phyloP scores from a whole-genome alignment of 768 basidiomycete genomes.

The Dioszegia aurantiaca region DNA sequence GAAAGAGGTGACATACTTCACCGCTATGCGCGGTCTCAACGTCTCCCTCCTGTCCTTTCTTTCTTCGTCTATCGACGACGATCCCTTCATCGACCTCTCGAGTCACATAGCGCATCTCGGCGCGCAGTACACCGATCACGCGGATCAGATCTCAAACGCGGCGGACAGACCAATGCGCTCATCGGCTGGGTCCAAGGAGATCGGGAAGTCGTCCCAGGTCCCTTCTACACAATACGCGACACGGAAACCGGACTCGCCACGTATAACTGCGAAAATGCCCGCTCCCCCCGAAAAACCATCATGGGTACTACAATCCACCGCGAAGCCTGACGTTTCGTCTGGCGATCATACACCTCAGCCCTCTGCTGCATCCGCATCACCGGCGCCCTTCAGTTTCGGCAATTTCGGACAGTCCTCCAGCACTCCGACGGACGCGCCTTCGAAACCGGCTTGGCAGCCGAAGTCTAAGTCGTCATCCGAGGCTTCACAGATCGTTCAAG shows the following conservation, averaged over 20 bases:
- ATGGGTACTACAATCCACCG: not conserved
- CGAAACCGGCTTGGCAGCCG: conserved; percentile 14
- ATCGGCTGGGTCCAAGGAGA: no score
- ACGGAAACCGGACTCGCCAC: no score
- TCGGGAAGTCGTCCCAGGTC: not conserved
- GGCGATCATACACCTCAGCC: conserved; percentile 6
- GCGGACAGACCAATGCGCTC: conserved; percentile 24
- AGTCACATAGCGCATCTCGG: conserved; percentile 23
- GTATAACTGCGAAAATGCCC: no score
- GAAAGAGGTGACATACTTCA: conserved; percentile 42
- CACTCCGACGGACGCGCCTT: not conserved
- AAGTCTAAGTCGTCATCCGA: conserved; percentile 38
- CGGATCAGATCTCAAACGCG: conserved; percentile 24
- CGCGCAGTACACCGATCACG: conserved; percentile 30
- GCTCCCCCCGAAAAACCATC: conserved; percentile 7
- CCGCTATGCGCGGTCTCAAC: conserved; percentile 47
- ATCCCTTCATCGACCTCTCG: conserved; percentile 40
- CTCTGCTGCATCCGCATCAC: not conserved
- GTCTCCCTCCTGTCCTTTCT: conserved; percentile 42
- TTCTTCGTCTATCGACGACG: conserved; percentile 25
- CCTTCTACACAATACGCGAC: no score
- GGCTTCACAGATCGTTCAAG: conserved; percentile 30
- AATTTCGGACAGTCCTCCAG: not conserved
- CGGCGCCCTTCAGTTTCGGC: conserved; percentile 18
- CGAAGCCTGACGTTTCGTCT: not conserved